These are phyloP conservation scores for Fusarium nisikadoi DNA, from an alignment of 2,329 filamentous ascomycete genomes.

Conservation along the genomic window DNA sequence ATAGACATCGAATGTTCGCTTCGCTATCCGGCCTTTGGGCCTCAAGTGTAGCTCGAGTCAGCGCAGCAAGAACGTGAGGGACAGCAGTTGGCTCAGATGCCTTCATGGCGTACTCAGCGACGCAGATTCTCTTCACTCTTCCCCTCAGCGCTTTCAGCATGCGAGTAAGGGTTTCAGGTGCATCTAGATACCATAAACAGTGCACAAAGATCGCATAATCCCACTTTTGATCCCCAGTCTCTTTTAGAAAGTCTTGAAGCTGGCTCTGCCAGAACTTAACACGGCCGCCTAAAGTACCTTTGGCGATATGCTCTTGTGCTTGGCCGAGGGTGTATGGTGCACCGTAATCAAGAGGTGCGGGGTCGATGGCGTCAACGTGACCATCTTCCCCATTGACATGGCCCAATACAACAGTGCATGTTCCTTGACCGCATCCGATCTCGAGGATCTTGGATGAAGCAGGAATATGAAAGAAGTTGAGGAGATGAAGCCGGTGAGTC, in stretches of 20 bases:
- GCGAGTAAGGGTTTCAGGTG: neutral
- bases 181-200: slow-evolving; percentile 13
- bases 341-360: slow-evolving; percentile 15
- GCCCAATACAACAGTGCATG: slow-evolving; percentile 17
- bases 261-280: neutral
- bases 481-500: neutral
- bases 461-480: neutral
- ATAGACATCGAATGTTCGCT: slow-evolving; percentile 2
- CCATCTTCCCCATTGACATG: neutral
- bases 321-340: slow-evolving; percentile 18
- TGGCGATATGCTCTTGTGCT: neutral
- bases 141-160: neutral
- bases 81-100: neutral
- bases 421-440: slow-evolving; percentile 16
- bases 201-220: slow-evolving; percentile 11
- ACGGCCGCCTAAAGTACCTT: neutral
- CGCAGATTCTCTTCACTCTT: neutral
- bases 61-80: slow-evolving; percentile 3
- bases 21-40: neutral
- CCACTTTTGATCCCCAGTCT: neutral
- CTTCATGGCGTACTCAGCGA: slow-evolving; percentile 18
- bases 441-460: neutral
- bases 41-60: slow-evolving; percentile 7
- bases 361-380: slow-evolving; percentile 13
- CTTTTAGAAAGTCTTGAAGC: neutral